Conservation (phyloP, 495 filamentous ascomycete genomes). For the Xylaria cubensis region DNA sequence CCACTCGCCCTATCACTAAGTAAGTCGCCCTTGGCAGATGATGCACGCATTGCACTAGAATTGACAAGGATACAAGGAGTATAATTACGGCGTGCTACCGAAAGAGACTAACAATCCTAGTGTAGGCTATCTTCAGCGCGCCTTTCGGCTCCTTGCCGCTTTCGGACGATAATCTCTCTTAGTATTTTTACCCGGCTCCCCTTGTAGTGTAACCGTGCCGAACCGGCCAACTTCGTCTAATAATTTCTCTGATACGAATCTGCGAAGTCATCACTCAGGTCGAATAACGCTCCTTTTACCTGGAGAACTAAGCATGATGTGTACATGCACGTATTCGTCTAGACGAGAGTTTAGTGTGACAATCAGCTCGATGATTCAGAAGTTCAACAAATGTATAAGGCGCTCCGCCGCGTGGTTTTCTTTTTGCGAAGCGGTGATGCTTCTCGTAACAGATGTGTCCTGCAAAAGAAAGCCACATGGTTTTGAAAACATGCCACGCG, state of each 20-base stretch:
- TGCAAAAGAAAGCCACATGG: slow-evolving; percentile 10
- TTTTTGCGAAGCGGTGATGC: background rate
- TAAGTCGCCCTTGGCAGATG: background rate
- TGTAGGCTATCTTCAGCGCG: background rate
- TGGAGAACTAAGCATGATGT: background rate
- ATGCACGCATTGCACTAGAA: background rate
- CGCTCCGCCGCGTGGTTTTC: background rate
- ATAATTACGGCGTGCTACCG: slow-evolving; percentile 12
- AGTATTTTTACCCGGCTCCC: background rate
- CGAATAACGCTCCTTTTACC: background rate
- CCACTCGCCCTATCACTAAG: background rate
- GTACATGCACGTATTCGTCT: background rate
- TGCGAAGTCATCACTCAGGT: background rate
- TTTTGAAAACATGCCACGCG: background rate
- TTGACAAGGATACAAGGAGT: background rate
- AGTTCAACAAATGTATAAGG: background rate
- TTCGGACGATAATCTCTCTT: slow-evolving; percentile 14
- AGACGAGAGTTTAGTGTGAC: background rate
- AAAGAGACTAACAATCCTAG: slow-evolving; percentile 4
- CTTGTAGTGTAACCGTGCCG: slow-evolving; percentile 12
- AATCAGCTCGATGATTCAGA: background rate
- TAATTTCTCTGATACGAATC: slow-evolving; percentile 2
- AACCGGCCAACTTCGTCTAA: background rate
- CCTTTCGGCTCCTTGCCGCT: slow-evolving; percentile 16
- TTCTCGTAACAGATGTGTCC: background rate